phyloP scores from a whole-genome alignment of 768 basidiomycete species.

The Trametopsis cervina region DNA sequence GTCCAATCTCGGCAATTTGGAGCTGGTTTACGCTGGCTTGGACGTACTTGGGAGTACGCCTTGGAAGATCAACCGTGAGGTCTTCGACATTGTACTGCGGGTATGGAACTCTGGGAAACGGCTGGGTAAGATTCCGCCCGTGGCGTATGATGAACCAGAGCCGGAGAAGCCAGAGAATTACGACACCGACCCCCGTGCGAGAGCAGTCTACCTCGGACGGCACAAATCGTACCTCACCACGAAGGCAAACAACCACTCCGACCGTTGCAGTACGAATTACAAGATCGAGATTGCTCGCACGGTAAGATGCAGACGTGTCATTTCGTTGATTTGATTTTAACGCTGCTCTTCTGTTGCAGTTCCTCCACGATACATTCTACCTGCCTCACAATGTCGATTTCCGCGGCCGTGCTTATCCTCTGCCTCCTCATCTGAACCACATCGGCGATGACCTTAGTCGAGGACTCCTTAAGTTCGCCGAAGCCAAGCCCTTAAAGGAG shows the following conservation, averaged over 20 bases:
- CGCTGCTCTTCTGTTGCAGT: slow-evolving; percentile 43
- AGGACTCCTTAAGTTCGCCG: slow-evolving; percentile 79
- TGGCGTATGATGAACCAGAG: slow-evolving; percentile 54
- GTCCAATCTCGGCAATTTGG: slow-evolving; percentile 64
- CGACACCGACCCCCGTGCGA: slow-evolving; percentile 46
- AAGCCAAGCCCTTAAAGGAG: slow-evolving; percentile 70
- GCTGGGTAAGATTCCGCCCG: slow-evolving; percentile 81
- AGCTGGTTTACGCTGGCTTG: slow-evolving; percentile 81
- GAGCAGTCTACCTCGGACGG: slow-evolving; percentile 48
- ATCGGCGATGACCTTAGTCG: slow-evolving; percentile 92
- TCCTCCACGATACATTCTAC: slow-evolving; percentile 84
- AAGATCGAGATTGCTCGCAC: slow-evolving; percentile 94
- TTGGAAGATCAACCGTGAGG: slow-evolving; percentile 77
- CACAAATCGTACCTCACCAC: slow-evolving; percentile 47
- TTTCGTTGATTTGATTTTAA: not conserved
- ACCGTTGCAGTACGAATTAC: slow-evolving; percentile 90
- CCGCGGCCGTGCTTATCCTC: slow-evolving; percentile 93
- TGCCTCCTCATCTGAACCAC: slow-evolving; percentile 92
- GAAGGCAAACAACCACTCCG: slow-evolving; percentile 82
- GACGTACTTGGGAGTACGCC: slow-evolving; percentile 87
- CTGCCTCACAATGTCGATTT: slow-evolving; percentile 97
- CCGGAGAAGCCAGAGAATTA: slow-evolving; percentile 46
- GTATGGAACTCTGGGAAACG: slow-evolving; percentile 87
- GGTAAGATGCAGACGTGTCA: slow-evolving; percentile 36
- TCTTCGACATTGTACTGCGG: slow-evolving; percentile 41